Conservation (phyloP, 805 yeast genomes). For the Saccharomycopsis guyanensis region DNA sequence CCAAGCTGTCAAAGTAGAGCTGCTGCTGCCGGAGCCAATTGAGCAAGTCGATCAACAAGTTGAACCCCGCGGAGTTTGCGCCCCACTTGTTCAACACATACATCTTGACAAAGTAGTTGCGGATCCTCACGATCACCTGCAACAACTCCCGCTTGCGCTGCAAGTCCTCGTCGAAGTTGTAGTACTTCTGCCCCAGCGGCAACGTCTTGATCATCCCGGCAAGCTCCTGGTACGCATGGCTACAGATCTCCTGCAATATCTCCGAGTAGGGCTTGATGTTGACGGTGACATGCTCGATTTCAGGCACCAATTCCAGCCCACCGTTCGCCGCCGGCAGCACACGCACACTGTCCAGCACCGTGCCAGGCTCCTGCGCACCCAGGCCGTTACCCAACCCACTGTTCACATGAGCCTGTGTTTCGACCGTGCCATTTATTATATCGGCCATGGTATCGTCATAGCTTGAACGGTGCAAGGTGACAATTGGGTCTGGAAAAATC, state of each 20-base stretch:
- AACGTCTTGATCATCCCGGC: conserved; percentile 11
- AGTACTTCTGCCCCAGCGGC: conserved; percentile 17
- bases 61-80: conserved; percentile 62
- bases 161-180: conserved; percentile 19
- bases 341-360: too few relatives aligned
- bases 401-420: too few relatives aligned
- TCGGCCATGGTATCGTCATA: too few relatives aligned
- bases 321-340: too few relatives aligned
- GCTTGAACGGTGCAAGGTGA: too few relatives aligned
- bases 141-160: conserved; percentile 53
- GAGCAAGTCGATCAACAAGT: conserved; percentile 72
- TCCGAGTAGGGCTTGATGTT: conserved; percentile 19
- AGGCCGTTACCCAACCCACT: too few relatives aligned
- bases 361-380: too few relatives aligned
- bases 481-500: too few relatives aligned
- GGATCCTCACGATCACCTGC: conserved; percentile 56
- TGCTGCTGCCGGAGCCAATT: conserved; percentile 83
- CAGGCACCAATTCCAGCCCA: too few relatives aligned
- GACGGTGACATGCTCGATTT: conserved; percentile 14
- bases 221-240: conserved; percentile 15
- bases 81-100: conserved; percentile 87
- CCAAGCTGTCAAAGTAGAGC: conserved; percentile 56
- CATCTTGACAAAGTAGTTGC: conserved; percentile 78
- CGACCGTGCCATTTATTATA: too few relatives aligned
- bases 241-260: conserved; percentile 11